Base-by-base conservation (phyloP, 2,329 filamentous ascomycete genomes). In the Verticillium longisporum region DNA sequence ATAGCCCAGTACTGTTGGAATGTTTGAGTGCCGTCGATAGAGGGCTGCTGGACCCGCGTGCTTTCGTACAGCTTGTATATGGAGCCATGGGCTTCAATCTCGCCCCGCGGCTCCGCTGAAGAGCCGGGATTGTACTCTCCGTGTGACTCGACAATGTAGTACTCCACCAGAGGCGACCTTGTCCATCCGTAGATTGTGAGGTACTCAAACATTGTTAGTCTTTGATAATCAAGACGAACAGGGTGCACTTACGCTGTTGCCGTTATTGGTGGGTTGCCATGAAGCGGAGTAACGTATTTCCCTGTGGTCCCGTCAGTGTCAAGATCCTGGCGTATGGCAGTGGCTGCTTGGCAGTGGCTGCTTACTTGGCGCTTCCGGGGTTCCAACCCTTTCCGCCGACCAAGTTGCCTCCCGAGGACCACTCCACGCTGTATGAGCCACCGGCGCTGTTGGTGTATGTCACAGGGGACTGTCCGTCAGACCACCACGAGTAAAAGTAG, bases 301-400 rank as follows among this genome's bases (percentile, higher is more conserved):
- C 41, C 41, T 50, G n/a, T 4, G 6, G 6, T 21, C 10, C n/a
- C 21, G n/a, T 50, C 5, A 50, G 41, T n/a, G n/a, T 21, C 2
- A 14, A n/a, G 41, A 50, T 21, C 18, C 18, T 21, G 18, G 18
- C 6, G 21, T 7, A 6, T 6, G 18, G 2, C 6, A 36, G 34
- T 6, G 6, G 34, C 34, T 21, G 41, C 38, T n/a, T 41, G 38
- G 14, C 38, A 15, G 15, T 2, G 9, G 11, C n/a, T 9, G 21
- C 41, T 61, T 75, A 84, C 80, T 80, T 74, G 18, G 75, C 71
- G 61, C 70, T 74, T 59, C 83, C 83, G 15, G 82, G 78, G 60
- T 78, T 78, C 82, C 83, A 86, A 38, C 84, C 83, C 71, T 85
- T 86, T 33, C 83, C 84, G 61, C 75, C 81, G 36, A 84, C 82